phyloP scores from a whole-genome alignment of 1,284 basidiomycete species.

The Jaminaea rosea region DNA sequence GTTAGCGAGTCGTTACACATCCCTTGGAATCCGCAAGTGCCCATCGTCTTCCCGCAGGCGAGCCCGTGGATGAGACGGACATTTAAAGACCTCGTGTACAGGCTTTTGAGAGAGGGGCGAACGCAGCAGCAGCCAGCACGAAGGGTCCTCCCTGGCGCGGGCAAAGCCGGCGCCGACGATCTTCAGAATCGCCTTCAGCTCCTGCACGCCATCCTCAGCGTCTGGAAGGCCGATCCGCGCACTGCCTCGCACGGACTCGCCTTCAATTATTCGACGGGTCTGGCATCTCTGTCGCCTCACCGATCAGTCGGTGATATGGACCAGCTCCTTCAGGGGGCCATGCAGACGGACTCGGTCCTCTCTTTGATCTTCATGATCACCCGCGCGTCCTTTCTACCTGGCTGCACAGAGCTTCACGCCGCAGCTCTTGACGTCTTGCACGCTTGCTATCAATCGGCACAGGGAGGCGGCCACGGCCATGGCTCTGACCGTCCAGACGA shows the following conservation, averaged over 20 bases:
- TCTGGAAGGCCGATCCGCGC: conserved; percentile 28
- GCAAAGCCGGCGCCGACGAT: conserved; percentile 15
- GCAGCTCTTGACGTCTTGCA: conserved; percentile 1
- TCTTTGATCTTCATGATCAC: conserved; percentile 13
- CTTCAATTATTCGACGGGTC: conserved; percentile 1
- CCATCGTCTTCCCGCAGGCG: conserved; percentile 29
- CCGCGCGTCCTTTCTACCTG: conserved; percentile 14
- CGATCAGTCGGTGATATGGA: conserved; percentile 15
- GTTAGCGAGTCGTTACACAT: conserved; percentile 22
- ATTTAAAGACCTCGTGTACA: conserved; percentile 23
- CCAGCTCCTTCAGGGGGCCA: conserved; percentile 12
- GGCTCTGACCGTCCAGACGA: neutral
- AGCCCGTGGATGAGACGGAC: conserved; percentile 17
- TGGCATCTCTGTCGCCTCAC: neutral
- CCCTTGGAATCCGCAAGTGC: conserved; percentile 27
- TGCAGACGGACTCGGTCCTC: conserved; percentile 23
- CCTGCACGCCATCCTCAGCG: conserved; percentile 28
- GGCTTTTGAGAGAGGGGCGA: conserved; percentile 3
- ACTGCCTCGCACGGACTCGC: conserved; percentile 19
- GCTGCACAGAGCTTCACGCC: neutral
- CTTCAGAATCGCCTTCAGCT: conserved; percentile 19
- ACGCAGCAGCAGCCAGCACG: neutral
- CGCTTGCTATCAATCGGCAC: neutral
- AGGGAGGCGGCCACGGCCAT: neutral
- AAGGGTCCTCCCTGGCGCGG: neutral